Evolutionary conservation across 768 basidiomycete genomes (phyloP).

Genomic region (Steccherinum ochraceum): DNA sequence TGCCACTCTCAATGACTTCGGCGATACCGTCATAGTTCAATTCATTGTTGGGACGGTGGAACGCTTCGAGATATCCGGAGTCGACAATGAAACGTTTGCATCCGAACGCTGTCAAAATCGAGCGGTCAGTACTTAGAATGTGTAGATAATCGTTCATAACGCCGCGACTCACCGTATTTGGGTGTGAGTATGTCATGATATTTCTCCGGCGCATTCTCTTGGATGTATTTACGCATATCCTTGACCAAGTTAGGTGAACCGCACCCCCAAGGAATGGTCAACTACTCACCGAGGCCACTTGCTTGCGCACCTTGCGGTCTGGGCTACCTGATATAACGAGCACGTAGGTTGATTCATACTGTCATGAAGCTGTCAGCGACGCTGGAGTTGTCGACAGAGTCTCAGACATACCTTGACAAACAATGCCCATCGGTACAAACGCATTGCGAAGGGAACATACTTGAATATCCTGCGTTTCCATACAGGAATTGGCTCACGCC

Average conservation of each 20-base stretch:
- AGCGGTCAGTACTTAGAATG: neutral
- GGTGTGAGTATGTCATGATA: constrained; percentile 25
- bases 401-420: constrained; percentile 7
- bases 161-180: constrained; percentile 17
- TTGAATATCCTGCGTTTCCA: constrained; percentile 15
- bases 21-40: constrained; percentile 19
- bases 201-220: constrained; percentile 17
- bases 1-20: constrained; percentile 13
- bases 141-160: neutral
- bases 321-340: neutral
- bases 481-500: constrained; percentile 4
- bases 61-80: constrained; percentile 24
- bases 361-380: neutral
- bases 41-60: constrained; percentile 25
- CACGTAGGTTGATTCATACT: neutral
- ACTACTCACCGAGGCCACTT: neutral
- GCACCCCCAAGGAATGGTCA: neutral
- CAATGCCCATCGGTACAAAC: constrained; percentile 4
- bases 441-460: constrained; percentile 7
- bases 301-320: neutral
- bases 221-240: constrained; percentile 12
- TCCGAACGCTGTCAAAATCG: constrained; percentile 13
- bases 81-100: constrained; percentile 27
- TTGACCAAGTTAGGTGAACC: neutral
- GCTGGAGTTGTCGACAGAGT: neutral